Evolutionary conservation across 805 yeast species (phyloP).

Genomic region (Pichia membranifaciens): DNA sequence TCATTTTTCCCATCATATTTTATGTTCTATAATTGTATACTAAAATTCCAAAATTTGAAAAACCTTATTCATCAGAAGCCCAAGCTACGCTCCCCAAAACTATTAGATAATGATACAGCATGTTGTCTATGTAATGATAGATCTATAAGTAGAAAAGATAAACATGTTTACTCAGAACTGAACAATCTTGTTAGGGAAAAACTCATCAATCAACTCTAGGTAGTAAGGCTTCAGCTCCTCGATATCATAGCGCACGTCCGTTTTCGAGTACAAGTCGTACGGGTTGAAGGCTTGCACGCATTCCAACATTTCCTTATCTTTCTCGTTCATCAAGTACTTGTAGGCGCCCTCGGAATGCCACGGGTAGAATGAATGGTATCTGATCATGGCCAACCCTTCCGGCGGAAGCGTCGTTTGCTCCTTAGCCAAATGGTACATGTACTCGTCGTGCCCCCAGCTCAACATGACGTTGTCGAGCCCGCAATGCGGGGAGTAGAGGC

Average conservation of each 20-base stretch:
- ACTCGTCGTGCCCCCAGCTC: slow-evolving; percentile 78
- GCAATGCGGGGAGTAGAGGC: slow-evolving; percentile 58
- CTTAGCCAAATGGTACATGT: slow-evolving; percentile 68
- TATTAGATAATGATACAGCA: too few relatives aligned
- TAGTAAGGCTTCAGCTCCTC: slow-evolving; percentile 53
- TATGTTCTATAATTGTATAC: slow-evolving; percentile 1
- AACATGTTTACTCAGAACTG: slow-evolving; percentile 38
- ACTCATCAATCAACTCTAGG: slow-evolving; percentile 59
- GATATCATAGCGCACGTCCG: slow-evolving; percentile 42
- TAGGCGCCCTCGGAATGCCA: slow-evolving; percentile 72
- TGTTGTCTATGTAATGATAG: too few relatives aligned
- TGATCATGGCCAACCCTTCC: slow-evolving; percentile 66
- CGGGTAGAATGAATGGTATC: slow-evolving; percentile 72
- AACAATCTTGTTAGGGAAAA: slow-evolving; percentile 49
- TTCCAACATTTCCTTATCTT: slow-evolving; percentile 52
- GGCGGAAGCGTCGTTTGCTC: slow-evolving; percentile 56
- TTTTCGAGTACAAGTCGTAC: slow-evolving; percentile 63
- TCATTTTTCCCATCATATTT: neutral
- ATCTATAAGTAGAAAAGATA: too few relatives aligned
- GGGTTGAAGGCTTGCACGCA: slow-evolving; percentile 65
- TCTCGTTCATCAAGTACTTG: slow-evolving; percentile 55
- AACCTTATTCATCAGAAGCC: too few relatives aligned
- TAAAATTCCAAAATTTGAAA: neutral
- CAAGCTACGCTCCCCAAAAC: too few relatives aligned
- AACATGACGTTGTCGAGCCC: slow-evolving; percentile 67